Conservation (phyloP, 306 rosid genomes). For the Ormosia semicastrata region DNA sequence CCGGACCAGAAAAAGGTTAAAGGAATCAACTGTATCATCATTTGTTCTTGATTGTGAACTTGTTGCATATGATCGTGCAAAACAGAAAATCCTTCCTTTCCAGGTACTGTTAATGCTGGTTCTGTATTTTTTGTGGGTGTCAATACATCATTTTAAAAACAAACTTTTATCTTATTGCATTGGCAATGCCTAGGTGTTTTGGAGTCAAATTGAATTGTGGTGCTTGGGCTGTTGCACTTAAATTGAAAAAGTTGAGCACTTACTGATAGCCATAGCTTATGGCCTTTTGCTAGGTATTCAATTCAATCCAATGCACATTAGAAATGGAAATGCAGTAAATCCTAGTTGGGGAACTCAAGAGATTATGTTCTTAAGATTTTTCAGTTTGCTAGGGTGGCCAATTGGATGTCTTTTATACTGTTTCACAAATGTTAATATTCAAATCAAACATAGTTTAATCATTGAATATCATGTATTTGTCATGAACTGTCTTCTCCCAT, state of each 20-base stretch:
- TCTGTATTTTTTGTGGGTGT: neutral
- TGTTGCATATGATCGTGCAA: slow-evolving; percentile 81
- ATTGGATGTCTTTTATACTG: neutral
- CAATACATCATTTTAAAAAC: too few species aligned
- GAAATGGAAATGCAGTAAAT: neutral
- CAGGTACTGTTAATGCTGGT: slow-evolving; percentile 56
- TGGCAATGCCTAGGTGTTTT: neutral
- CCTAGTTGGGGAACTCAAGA: neutral
- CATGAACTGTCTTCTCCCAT: neutral
- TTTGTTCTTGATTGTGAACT: slow-evolving; percentile 92
- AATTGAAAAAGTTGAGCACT: neutral
- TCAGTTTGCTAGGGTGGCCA: neutral
- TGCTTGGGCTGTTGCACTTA: neutral
- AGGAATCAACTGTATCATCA: slow-evolving; percentile 70
- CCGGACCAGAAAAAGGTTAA: too few species aligned
- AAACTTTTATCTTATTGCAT: too few species aligned
- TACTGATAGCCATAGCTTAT: neutral
- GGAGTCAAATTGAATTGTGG: neutral
- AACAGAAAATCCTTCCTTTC: slow-evolving; percentile 68
- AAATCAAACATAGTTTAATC: neutral
- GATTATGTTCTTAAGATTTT: neutral
- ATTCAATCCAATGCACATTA: neutral
- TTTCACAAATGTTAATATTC: neutral
- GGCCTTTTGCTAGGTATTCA: neutral
- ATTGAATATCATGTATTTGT: neutral